Evolutionary conservation across 2,329 filamentous ascomycete species (phyloP), one percentile per base, ranked within the genome.

Genomic region (Daldinia sp.): DNA sequence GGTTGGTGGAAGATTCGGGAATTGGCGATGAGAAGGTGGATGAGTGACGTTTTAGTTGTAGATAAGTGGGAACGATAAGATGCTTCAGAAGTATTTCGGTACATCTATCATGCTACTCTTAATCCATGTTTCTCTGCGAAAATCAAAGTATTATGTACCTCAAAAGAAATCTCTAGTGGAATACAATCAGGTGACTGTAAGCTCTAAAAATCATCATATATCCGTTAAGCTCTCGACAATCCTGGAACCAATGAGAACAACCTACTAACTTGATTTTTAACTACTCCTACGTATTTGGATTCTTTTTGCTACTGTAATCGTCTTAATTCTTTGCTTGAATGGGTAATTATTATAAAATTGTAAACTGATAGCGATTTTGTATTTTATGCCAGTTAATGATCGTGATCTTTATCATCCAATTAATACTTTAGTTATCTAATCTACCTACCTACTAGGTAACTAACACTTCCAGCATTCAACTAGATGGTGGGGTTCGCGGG

Each of bases 1-100:
- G 62, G 65, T 65, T 70, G 67, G 67, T 74, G 65, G 74, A 76
- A 76, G 71, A 68, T 76, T 75, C 74, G 73, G 70, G 74, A 75
- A 75, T 70, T 71, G 63, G 71, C 70, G 63, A 70, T 65, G 63
- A 64, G 65, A 60, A 65, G 57, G 28, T 56, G 46, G 46, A 39
- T 23, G 28, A 67, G 69, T 72, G 69, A 70, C 69, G 63, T 67
- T 67, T 67, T 67, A 23, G 37, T 48, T 18, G 15, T 46, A 26
- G 33, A 60, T 50, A 70, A 67, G 69, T 70, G 64, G 64, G 54
- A 20, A 63, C 53, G 48, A 65, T 65, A 65, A 65, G 64, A 42
- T 56, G 28, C 12, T 59, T 13, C 2, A 10, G 10, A 57, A 28
- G 61, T 64, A 60, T 13, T 15, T 1, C 2, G 23, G 35, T 68